These are phyloP conservation scores for Karstenula rhodostoma DNA, from an alignment of 2,329 filamentous ascomycete genomes.

Conservation along the genomic window DNA sequence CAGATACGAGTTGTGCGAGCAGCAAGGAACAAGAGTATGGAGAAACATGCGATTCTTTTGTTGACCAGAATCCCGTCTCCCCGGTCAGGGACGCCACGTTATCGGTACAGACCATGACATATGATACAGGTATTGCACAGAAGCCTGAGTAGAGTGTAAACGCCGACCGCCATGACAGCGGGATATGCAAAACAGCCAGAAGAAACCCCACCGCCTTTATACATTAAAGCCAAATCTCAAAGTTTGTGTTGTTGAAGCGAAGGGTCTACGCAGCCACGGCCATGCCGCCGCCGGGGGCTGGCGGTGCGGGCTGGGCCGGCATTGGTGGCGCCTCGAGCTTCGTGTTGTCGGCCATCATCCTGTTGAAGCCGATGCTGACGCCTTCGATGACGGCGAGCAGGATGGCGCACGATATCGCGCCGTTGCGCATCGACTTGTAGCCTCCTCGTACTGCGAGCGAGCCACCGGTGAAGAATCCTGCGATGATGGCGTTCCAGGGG, in stretches of 20 bases:
- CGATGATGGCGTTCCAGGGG: slow-evolving; percentile 96
- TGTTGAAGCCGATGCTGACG: slow-evolving; percentile 93
- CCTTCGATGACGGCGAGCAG: slow-evolving; percentile 96
- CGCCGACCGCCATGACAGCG: slow-evolving; percentile 41
- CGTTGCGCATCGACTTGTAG: slow-evolving; percentile 89
- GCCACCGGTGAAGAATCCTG: slow-evolving; percentile 90
- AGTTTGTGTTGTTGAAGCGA: slow-evolving; percentile 21
- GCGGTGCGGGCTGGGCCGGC: slow-evolving; percentile 46
- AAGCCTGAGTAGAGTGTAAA: slow-evolving; percentile 47
- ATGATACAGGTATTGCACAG: slow-evolving; percentile 47
- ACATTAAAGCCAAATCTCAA: slow-evolving; percentile 30
- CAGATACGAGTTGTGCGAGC: background rate
- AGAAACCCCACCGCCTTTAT: slow-evolving; percentile 29
- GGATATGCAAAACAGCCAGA: slow-evolving; percentile 42
- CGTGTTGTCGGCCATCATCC: slow-evolving; percentile 91
- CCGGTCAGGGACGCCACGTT: slow-evolving; percentile 29
- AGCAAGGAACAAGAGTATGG: background rate
- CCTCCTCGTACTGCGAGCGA: slow-evolving; percentile 91
- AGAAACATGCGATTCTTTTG: background rate
- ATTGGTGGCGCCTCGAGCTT: slow-evolving; percentile 71
- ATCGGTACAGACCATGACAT: slow-evolving; percentile 42
- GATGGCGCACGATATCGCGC: slow-evolving; percentile 94
- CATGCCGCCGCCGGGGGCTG: slow-evolving; percentile 27
- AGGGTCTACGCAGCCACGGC: slow-evolving; percentile 35
- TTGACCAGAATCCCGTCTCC: slow-evolving; percentile 7